Evolutionary conservation across 225 moss, liverwort and hornwort species (phyloP).

Genomic region (Anthoceros angustus): DNA sequence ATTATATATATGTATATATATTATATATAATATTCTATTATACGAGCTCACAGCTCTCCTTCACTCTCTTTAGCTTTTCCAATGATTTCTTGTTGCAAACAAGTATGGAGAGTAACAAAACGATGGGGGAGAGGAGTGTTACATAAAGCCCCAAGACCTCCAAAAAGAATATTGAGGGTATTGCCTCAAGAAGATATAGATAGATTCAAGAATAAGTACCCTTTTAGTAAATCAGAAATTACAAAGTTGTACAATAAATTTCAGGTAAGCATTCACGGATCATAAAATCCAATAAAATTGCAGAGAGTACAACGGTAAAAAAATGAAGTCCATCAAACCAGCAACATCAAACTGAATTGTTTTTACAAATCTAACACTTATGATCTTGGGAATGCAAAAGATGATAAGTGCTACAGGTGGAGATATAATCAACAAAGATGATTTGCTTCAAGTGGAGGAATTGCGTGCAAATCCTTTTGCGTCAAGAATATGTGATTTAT

Average conservation of each 20-base stretch:
- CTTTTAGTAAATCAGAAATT: neutral
- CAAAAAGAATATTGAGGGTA: neutral
- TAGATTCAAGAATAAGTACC: neutral
- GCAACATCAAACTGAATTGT: too few species aligned
- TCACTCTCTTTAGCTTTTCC: neutral
- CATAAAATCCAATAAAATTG: too few species aligned
- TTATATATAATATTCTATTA: too few species aligned
- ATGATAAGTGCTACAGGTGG: neutral
- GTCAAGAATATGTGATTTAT: slow-evolving; percentile 55
- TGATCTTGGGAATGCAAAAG: neutral
- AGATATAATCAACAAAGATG: slow-evolving; percentile 25
- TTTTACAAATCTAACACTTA: neutral
- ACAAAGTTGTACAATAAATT: neutral
- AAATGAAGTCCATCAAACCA: too few species aligned
- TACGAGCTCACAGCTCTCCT: too few species aligned
- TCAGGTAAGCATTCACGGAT: neutral
- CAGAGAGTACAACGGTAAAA: too few species aligned
- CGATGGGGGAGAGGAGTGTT: neutral
- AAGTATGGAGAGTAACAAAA: neutral
- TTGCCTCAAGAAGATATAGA: neutral
- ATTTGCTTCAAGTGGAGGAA: slow-evolving; percentile 58
- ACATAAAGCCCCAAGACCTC: neutral
- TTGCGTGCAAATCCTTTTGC: slow-evolving; percentile 91
- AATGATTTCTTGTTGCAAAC: neutral
- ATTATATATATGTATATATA: too few species aligned